Conservation (phyloP, 129 eudicot genomes). For the Saussurea involucrata region DNA sequence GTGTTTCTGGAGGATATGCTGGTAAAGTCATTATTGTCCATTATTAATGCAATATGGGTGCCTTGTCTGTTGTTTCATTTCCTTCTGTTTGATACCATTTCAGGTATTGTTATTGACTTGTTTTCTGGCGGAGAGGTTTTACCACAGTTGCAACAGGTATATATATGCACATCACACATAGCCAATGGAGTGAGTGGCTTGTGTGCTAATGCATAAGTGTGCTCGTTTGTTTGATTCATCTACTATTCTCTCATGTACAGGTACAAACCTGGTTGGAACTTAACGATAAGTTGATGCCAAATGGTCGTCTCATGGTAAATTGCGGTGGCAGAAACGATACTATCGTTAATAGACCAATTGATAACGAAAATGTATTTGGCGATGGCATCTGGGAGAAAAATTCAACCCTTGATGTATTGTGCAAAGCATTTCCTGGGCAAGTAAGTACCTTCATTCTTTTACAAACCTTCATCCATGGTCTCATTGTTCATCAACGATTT, state of each 20-base stretch:
- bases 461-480: not conserved
- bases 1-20: slow-evolving; percentile 79
- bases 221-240: not conserved
- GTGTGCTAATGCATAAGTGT: not conserved
- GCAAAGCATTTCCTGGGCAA: slow-evolving; percentile 73
- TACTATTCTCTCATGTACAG: slow-evolving; percentile 30
- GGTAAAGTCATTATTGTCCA: slow-evolving; percentile 35
- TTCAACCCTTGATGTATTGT: slow-evolving; percentile 57
- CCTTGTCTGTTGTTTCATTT: not conserved
- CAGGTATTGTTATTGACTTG: slow-evolving; percentile 84
- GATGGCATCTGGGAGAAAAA: slow-evolving; percentile 45
- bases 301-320: slow-evolving; percentile 88
- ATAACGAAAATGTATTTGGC: not conserved
- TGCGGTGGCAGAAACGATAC: slow-evolving; percentile 53
- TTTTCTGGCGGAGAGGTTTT: slow-evolving; percentile 77
- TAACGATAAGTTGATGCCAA: slow-evolving; percentile 68
- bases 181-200: not conserved
- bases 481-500: not conserved
- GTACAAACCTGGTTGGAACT: slow-evolving; percentile 68
- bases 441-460: slow-evolving; percentile 28
- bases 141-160: slow-evolving; percentile 73
- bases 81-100: slow-evolving; percentile 1
- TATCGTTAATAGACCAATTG: not conserved
- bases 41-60: not conserved
- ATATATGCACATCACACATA: not conserved